Evolutionary conservation across 257 asterid genomes (phyloP).

Genomic region (Paraleonurus japonicus): DNA sequence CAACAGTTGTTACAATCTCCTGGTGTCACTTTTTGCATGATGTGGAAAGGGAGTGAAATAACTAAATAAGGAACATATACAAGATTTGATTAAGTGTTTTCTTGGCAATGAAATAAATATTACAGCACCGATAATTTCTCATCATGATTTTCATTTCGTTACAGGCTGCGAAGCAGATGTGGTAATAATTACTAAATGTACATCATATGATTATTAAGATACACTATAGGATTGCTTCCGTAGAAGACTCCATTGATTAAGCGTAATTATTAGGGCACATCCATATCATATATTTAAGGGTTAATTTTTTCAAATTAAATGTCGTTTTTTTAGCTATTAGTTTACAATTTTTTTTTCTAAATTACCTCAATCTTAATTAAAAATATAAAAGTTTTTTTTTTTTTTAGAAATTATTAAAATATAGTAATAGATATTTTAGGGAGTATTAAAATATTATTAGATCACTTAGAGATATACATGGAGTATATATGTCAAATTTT

Average conservation of each 20-base stretch:
- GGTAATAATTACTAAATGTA: constrained; percentile 32
- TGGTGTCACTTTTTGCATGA: not conserved
- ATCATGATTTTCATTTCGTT: constrained; percentile 27
- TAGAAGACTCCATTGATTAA: constrained; percentile 34
- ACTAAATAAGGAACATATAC: not conserved
- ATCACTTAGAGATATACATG: too few species aligned
- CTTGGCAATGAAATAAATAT: constrained; percentile 1
- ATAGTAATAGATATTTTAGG: too few species aligned
- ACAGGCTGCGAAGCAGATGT: constrained; percentile 38
- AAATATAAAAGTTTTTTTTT: too few species aligned
- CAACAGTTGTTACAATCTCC: not conserved
- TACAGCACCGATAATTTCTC: constrained; percentile 12
- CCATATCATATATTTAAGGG: constrained; percentile 3
- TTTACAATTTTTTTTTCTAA: too few species aligned
- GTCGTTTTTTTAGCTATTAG: too few species aligned
- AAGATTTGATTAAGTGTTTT: not conserved
- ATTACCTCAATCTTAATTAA: too few species aligned
- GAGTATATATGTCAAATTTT: too few species aligned
- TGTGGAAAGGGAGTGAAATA: not conserved
- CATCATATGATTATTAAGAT: constrained; percentile 32
- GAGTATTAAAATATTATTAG: too few species aligned
- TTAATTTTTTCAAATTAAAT: too few species aligned
- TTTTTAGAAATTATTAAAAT: too few species aligned
- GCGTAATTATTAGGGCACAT: constrained; percentile 21
- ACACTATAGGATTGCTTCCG: constrained; percentile 27